Base-by-base conservation (phyloP, 225 moss, liverwort and hornwort species). In the Anthoceros angustus region DNA sequence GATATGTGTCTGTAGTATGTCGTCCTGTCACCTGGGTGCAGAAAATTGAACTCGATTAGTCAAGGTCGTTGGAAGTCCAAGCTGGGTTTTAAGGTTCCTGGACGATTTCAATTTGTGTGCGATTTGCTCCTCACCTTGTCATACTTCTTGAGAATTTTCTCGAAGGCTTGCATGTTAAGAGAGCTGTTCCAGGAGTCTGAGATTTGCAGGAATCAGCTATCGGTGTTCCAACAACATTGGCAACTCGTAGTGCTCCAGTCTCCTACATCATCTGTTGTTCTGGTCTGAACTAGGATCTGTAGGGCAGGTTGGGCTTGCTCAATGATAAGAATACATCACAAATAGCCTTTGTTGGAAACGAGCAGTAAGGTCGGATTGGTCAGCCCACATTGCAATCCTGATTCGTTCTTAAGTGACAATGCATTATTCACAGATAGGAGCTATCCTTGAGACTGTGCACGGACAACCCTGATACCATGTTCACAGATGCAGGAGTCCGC, bases 121-220 rank as follows among this genome's bases (percentile, higher is more conserved):
- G 41, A 73, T 70, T 42, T 9, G 50, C 75, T 83, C 62, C 71
- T 72, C 18, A 77, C 82, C 77, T 93, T 93, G 63, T 93, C 93
- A 45, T 84, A 89, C 71, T 93, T 93, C 75, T 93, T 89, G 72
- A 81, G 73, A 62, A 93, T 87, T 72, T 93, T 93, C 8, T 84
- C 86, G 42, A 93, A 93, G 20, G 93, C 89, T 61, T 89, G 85
- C 78, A 86, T 78, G 66, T 93, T 89, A 73, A 89, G 41, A 42
- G 93, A 82, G 75, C 87, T 89, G 77, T 68, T 84, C 84, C 0
- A 75, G 68, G 48, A 75, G 80, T 66, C 73, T 79, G 41, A 77
- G 60, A 69, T 71, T 69, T 83, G 32, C 32, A 32, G 32, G 2
- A 4, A 32, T 32, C 32, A 32, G 32, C 32, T 32, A 4, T 32